Conservation (phyloP, 352 stramenopile species). For the Globisporangium nunn region DNA sequence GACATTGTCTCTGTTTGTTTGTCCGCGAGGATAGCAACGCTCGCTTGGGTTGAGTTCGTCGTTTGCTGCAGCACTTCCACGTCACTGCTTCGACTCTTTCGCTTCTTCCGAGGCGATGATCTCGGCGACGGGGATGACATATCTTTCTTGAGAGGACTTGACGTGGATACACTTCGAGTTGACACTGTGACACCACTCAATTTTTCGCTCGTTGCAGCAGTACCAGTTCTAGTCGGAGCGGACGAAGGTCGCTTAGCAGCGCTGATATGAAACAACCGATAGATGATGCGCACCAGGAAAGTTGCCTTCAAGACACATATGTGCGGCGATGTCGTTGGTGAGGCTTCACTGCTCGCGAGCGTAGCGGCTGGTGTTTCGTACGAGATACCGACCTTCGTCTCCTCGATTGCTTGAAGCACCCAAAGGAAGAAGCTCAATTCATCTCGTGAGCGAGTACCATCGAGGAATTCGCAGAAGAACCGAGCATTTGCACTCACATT, state of each 20-base stretch:
- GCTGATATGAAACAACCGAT: slow-evolving; percentile 36
- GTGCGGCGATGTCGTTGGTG: slow-evolving; percentile 4
- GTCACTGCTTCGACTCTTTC: slow-evolving; percentile 4
- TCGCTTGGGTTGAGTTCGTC: neutral
- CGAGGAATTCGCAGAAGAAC: slow-evolving; percentile 56
- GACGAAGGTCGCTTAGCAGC: slow-evolving; percentile 6
- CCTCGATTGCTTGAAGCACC: slow-evolving; percentile 41
- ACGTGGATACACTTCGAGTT: neutral
- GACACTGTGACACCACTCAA: neutral
- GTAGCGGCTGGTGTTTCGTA: slow-evolving; percentile 26
- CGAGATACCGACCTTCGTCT: slow-evolving; percentile 34
- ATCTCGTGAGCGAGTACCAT: slow-evolving; percentile 23
- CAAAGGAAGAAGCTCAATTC: slow-evolving; percentile 52
- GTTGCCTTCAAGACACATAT: slow-evolving; percentile 48
- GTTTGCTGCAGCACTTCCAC: neutral
- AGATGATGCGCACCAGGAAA: slow-evolving; percentile 45
- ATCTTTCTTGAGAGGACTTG: slow-evolving; percentile 6
- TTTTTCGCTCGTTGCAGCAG: neutral
- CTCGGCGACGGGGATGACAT: slow-evolving; percentile 5
- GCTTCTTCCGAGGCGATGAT: slow-evolving; percentile 10
- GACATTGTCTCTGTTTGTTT: neutral
- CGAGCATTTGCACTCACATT: slow-evolving; percentile 25
- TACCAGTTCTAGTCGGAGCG: neutral
- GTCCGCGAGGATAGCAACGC: no score
- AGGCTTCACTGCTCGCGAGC: neutral